phyloP scores from a whole-genome alignment of 148 eudicot genomes.

The Vaccinium vitisidaea region DNA sequence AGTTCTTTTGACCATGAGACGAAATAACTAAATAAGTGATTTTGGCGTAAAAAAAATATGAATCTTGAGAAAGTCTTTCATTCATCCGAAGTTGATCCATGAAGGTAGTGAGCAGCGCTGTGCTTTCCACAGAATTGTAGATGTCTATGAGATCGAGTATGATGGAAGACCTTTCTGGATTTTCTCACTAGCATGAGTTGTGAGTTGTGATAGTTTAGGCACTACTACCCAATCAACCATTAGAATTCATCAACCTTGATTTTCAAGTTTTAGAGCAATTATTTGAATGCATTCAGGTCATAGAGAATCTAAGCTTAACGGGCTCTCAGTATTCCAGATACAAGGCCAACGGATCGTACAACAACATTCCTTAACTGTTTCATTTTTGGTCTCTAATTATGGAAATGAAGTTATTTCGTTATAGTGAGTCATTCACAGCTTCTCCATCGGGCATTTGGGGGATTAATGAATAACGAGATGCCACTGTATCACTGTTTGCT shows the following conservation, averaged over 20 bases:
- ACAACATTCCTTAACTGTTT: no score
- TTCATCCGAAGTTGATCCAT: background rate
- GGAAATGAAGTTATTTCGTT: background rate
- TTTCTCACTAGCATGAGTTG: constrained; percentile 2
- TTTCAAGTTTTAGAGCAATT: background rate
- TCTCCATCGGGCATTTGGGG: background rate
- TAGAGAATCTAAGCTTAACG: background rate
- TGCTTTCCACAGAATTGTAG: background rate
- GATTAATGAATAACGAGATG: background rate
- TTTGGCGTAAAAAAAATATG: background rate
- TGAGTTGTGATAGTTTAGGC: background rate
- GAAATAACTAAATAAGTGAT: background rate
- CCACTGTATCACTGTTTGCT: background rate
- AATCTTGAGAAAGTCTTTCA: background rate
- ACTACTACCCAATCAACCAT: background rate
- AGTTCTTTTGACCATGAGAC: background rate
- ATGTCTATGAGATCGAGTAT: background rate
- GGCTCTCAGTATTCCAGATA: background rate
- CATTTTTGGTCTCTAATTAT: background rate
- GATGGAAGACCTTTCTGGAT: background rate
- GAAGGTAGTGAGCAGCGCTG: background rate
- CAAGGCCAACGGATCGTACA: background rate
- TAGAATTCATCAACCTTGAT: background rate
- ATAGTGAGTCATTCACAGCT: background rate
- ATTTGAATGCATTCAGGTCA: background rate